A percentile compares a stretch with the other conserved stretches of the same genome.
phyloP scores from a whole-genome alignment of 768 basidiomycete genomes.

The Lenzites betulinus region DNA sequence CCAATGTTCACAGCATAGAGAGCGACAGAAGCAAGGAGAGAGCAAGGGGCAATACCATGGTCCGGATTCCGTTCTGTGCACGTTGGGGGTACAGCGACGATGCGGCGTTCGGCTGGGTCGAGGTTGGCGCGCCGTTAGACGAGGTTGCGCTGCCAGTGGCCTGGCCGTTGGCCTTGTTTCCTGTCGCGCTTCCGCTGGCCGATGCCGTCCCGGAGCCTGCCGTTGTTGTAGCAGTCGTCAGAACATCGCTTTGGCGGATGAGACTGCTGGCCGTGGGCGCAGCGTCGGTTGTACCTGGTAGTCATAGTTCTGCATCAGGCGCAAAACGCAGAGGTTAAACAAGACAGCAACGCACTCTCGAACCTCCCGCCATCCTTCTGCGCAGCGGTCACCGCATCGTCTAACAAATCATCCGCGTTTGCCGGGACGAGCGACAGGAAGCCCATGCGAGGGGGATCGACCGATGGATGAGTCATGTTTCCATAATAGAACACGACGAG shows the following conservation, averaged over 20 bases:
- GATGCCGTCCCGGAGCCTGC: neutral
- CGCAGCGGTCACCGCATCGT: conserved; percentile 39
- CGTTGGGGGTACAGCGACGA: conserved; percentile 1
- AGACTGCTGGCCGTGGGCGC: conserved; percentile 17
- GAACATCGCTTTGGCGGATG: neutral
- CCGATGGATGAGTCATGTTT: conserved; percentile 66
- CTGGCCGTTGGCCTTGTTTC: neutral
- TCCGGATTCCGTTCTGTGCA: neutral
- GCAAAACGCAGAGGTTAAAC: no score
- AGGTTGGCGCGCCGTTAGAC: neutral
- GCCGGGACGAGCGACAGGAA: conserved; percentile 68
- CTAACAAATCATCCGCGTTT: conserved; percentile 49
- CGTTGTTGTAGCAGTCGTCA: neutral
- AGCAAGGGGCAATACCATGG: neutral
- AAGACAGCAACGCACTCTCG: conserved; percentile 5
- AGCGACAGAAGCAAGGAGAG: neutral
- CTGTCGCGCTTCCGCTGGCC: neutral
- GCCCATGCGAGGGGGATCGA: conserved; percentile 70
- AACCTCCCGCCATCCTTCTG: conserved; percentile 25
- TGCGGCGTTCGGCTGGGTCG: neutral
- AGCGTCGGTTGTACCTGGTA: conserved; percentile 8
- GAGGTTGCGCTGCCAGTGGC: no score
- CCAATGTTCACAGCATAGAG: no score
- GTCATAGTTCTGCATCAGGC: neutral
- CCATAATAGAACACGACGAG: conserved; percentile 77